Conservation (phyloP, 2,329 filamentous ascomycete genomes). For the Beauveria caledonica region DNA sequence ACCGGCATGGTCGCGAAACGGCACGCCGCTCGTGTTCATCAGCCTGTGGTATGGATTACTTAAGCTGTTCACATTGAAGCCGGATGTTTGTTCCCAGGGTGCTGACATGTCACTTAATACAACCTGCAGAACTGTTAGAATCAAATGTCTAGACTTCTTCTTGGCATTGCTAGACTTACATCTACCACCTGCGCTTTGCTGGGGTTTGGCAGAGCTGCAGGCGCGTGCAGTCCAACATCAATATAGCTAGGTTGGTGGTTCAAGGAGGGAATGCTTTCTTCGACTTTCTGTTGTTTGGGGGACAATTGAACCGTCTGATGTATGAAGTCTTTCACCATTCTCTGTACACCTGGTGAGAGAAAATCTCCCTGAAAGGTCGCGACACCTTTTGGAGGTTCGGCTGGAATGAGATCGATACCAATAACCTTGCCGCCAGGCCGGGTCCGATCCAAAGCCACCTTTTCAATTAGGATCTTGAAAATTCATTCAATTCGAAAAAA, state of each 20-base stretch:
- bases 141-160: neutral
- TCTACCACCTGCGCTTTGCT: conserved; percentile 50
- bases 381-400: conserved; percentile 83
- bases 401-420: conserved; percentile 90
- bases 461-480: conserved; percentile 6
- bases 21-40: conserved; percentile 95
- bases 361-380: conserved; percentile 95
- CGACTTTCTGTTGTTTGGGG: conserved; percentile 4
- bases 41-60: conserved; percentile 96
- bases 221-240: conserved; percentile 49
- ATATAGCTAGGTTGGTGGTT: conserved; percentile 50
- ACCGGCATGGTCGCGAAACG: conserved; percentile 78
- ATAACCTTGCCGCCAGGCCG: conserved; percentile 70
- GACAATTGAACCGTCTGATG: conserved; percentile 32
- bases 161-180: conserved; percentile 30
- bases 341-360: conserved; percentile 63
- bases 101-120: conserved; percentile 98
- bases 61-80: conserved; percentile 78
- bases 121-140: conserved; percentile 40
- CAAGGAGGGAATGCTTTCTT: conserved; percentile 3
- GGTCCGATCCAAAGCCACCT: conserved; percentile 77
- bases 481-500: neutral
- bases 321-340: conserved; percentile 69
- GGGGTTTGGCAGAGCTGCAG: conserved; percentile 23
- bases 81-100: conserved; percentile 78